Evolutionary conservation across 805 yeast species (phyloP), one percentile per base, ranked within the genome.

Genomic region (Metschnikowia santaceciliae): DNA sequence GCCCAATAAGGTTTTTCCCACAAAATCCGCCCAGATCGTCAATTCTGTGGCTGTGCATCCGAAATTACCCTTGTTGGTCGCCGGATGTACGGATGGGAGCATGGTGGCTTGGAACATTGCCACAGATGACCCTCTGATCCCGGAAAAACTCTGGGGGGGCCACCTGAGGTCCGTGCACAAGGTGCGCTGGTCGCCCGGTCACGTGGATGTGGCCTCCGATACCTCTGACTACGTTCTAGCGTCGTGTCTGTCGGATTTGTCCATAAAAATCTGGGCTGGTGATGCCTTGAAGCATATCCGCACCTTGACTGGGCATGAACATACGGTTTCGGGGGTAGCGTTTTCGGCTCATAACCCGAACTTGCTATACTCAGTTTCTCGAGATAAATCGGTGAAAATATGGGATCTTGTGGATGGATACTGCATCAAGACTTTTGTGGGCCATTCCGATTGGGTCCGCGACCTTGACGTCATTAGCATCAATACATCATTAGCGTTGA

Each of bases 401-500:
- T 86, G 91, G 91, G 87, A 87, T 65, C 61, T 85, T 6, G 66
- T 72, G 2, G 75, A 81, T 3, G 96, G 96, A 0, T 82, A 80
- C 75, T 80, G 90, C 53, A 57, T 81, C 15, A 76, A 78, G 53
- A 80, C 88, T 0, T 80, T 90, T 50, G 75, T 79, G 14, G 92
- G 91, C 1, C 97, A 91, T 66, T 78, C 88, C 8, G 96, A 90
- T 56, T 91, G 97, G 97, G 90, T 90, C 3, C 72, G 96, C 51
- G 73, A 80, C 10, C 56, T 90, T 2, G 89, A 83, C 54, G 70
- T 63, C 10, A 65, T 61, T 0, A 53, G 57, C 45, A 42, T 60
- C 22, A 57, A 63, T 45, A 42, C 58, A 6, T 48, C 49, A 13
- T 42, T 63, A 7, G 39, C 53, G 14, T 23, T 44, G 40, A 19